Evolutionary conservation across 2,329 filamentous ascomycete genomes (phyloP).

Genomic region (Biscogniauxia mediterranea): DNA sequence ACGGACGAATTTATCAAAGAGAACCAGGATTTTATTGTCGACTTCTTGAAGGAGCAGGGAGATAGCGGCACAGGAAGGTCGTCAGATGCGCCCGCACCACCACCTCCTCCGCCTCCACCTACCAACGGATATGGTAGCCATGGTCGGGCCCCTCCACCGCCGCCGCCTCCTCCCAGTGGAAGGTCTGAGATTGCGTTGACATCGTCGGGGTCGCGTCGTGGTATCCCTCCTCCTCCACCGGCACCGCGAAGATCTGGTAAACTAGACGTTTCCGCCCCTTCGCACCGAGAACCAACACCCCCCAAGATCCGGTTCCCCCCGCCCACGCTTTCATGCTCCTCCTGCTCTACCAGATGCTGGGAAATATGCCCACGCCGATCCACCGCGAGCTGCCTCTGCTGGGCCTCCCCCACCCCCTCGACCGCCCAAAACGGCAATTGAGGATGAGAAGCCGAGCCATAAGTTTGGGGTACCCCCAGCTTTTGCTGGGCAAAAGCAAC

Average conservation of each 20-base stretch:
- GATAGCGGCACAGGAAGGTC: constrained; percentile 37
- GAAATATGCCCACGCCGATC: constrained; percentile 67
- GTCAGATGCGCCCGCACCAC: constrained; percentile 38
- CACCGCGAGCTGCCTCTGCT: constrained; percentile 42
- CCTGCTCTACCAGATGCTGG: constrained; percentile 88
- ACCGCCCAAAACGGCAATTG: constrained; percentile 68
- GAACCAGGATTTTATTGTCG: constrained; percentile 67
- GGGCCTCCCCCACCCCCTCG: constrained; percentile 67
- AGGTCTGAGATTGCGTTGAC: constrained; percentile 31
- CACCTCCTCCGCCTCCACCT: constrained; percentile 40
- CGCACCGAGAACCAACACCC: constrained; percentile 51
- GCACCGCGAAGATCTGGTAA: constrained; percentile 60
- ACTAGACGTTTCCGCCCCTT: constrained; percentile 36
- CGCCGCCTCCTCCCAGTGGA: constrained; percentile 33
- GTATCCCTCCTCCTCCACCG: constrained; percentile 53
- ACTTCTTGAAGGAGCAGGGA: constrained; percentile 60
- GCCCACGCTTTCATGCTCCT: constrained; percentile 75
- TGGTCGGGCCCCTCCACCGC: constrained; percentile 42
- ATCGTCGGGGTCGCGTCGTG: constrained; percentile 40
- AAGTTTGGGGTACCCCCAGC: constrained; percentile 78
- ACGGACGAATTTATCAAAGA: constrained; percentile 66
- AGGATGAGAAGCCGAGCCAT: constrained; percentile 48
- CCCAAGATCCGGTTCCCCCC: constrained; percentile 70
- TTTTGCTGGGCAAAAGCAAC: constrained; percentile 63
- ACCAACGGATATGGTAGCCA: constrained; percentile 35